Conservation (phyloP, 179 eudicot genomes). For the Monotropa hypopitys region DNA sequence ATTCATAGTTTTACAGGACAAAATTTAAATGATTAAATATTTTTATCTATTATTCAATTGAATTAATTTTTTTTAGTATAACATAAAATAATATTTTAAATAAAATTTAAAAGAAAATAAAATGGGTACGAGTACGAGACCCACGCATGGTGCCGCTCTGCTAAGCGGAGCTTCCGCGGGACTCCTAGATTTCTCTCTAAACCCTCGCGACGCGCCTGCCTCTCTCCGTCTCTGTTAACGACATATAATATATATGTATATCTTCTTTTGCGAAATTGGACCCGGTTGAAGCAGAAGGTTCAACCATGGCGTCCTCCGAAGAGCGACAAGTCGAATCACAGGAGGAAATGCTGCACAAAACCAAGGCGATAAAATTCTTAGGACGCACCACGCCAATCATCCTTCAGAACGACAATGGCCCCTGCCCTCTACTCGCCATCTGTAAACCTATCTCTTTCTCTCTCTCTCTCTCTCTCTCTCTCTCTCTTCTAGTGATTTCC, state of each 20-base stretch:
- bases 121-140: no score
- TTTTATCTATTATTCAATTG: no score
- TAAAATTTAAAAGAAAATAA: no score
- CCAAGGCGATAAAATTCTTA: slow-evolving; percentile 58
- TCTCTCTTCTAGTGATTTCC: slow-evolving; percentile 23
- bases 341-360: slow-evolving; percentile 45
- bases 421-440: slow-evolving; percentile 91
- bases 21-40: no score
- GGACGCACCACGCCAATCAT: slow-evolving; percentile 61
- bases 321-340: slow-evolving; percentile 21
- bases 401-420: slow-evolving; percentile 93
- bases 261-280: neutral
- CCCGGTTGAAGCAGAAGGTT: neutral
- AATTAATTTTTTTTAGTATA: no score
- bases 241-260: neutral
- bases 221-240: neutral
- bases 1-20: no score
- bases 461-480: no score
- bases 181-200: neutral
- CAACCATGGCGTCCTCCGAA: slow-evolving; percentile 19
- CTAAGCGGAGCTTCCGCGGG: no score
- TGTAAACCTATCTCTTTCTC: slow-evolving; percentile 29
- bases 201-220: neutral
- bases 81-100: no score
- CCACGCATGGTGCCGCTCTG: no score